A percentile compares a stretch with the other conserved stretches of the same genome.
Evolutionary conservation across 208 protist genomes (phyloP).

Genomic region (Acanthamoeba culbertsoni): DNA sequence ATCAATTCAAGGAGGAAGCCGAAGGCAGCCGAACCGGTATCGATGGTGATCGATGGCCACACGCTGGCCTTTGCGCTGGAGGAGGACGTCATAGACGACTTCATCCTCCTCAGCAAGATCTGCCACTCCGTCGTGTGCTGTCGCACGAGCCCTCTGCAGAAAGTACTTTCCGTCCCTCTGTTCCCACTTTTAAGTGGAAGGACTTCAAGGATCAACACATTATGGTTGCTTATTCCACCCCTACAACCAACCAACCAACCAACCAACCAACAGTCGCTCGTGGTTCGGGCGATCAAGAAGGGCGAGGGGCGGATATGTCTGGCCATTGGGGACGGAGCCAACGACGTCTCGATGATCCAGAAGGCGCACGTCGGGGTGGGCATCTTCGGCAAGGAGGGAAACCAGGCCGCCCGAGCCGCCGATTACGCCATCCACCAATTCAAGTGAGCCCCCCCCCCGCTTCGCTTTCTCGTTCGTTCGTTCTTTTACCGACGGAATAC

Average conservation of each 20-base stretch:
- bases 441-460: too few species aligned
- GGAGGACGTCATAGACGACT: neutral
- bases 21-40: neutral
- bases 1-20: neutral
- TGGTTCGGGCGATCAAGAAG: slow-evolving; percentile 72
- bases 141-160: slow-evolving; percentile 47
- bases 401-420: slow-evolving; percentile 77
- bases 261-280: neutral
- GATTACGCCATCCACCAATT: slow-evolving; percentile 88
- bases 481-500: neutral
- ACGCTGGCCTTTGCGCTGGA: neutral
- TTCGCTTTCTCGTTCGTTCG: neutral
- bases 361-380: slow-evolving; percentile 85
- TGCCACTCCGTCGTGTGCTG: slow-evolving; percentile 65
- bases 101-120: neutral
- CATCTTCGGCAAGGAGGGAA: slow-evolving; percentile 85
- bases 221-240: too few species aligned
- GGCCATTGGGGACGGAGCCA: slow-evolving; percentile 85
- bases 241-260: neutral
- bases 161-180: too few species aligned
- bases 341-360: slow-evolving; percentile 86
- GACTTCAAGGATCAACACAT: too few species aligned
- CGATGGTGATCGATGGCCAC: slow-evolving; percentile 12
- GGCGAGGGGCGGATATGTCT: slow-evolving; percentile 57
- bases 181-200: too few species aligned